phyloP scores from a whole-genome alignment of 371 early-diverging fungal genomes.

The Apophysomyces sp. region DNA sequence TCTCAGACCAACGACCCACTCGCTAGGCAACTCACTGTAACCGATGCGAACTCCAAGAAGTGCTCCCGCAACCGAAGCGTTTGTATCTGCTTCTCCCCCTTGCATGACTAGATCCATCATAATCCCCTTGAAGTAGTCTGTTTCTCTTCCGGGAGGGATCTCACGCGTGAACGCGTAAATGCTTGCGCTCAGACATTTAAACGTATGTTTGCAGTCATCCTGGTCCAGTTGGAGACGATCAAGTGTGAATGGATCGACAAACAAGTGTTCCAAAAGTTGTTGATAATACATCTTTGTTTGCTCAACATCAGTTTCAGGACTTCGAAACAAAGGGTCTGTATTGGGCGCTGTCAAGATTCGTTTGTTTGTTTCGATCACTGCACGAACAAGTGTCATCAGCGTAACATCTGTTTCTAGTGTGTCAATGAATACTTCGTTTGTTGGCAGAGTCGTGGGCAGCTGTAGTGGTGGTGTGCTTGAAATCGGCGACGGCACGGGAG shows the following conservation, averaged over 20 bases:
- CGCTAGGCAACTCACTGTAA: slow-evolving; percentile 47
- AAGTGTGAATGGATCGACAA: slow-evolving; percentile 19
- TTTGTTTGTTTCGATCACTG: slow-evolving; percentile 52
- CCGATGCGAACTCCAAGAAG: slow-evolving; percentile 63
- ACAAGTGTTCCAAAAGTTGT: slow-evolving; percentile 41
- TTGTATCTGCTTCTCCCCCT: slow-evolving; percentile 69
- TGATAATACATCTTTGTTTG: slow-evolving; percentile 31
- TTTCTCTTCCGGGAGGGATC: slow-evolving; percentile 29
- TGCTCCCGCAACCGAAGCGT: slow-evolving; percentile 64
- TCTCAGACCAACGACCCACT: slow-evolving; percentile 53
- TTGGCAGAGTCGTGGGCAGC: slow-evolving; percentile 8
- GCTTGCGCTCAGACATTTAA: slow-evolving; percentile 60
- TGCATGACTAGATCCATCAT: slow-evolving; percentile 59
- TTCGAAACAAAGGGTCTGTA: slow-evolving; percentile 39
- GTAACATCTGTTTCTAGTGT: slow-evolving; percentile 31
- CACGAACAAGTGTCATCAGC: slow-evolving; percentile 39
- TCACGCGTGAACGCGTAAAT: slow-evolving; percentile 52
- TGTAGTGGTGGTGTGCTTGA: no score
- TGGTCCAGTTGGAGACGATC: slow-evolving; percentile 45
- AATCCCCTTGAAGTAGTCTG: slow-evolving; percentile 48
- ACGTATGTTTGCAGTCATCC: slow-evolving; percentile 44
- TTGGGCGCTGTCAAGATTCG: slow-evolving; percentile 47
- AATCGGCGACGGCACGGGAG: slow-evolving; percentile 16
- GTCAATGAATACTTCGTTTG: slow-evolving; percentile 15
- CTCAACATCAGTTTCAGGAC: slow-evolving; percentile 38